Base-by-base conservation (phyloP, 495 filamentous ascomycete species). In the Glarea lozoyensis region DNA sequence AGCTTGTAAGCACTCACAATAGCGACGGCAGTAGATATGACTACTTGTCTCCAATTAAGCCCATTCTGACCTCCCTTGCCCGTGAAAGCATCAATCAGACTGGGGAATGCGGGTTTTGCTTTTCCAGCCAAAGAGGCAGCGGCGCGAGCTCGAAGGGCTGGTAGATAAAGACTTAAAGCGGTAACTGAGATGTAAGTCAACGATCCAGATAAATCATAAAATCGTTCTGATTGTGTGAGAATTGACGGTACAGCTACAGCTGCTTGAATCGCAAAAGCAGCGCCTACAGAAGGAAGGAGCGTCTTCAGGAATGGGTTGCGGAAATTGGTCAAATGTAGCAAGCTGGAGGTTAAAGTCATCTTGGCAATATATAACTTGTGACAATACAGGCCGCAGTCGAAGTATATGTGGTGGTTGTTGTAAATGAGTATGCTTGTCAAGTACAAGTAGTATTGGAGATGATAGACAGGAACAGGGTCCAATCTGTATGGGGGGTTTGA, bases 201-300 rank as follows among this genome's bases (percentile, higher is more conserved):
- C 2, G 70, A 72, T 47, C 78, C 78, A 1, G 76, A 80, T 40
- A 76, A 61, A 51, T 84, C 80, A 55, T 77, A 84, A 63, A 78
- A 81, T 34, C 70, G 68, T 41, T 82, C 76, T 10, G 70, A 68
- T 50, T 74, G 69, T 31, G 61, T 57, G 46, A 65, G 40, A 31
- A 80, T 75, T 2, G 76, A 79, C 4, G 78, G 78, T 6, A 81
- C 49, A 5, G 73, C 80, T 22, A 70, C 69, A 37, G 63, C 70
- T 19, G 65, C 54, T 60, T 79, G 74, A 36, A 78, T 60, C 2
- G 66, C 67, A 40, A 70, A 78, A 20, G 70, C 75, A 15, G 77
- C 66, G 16, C 65, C 66, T 18, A 81, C 63, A 46, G 67, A 65
- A 10, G 78, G 79, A 18, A 79, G 61, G 4, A 79, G 63, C 16